These are phyloP conservation scores for Stemphylium vesicarium DNA, from an alignment of 2,329 filamentous ascomycete species.

Conservation along the genomic window DNA sequence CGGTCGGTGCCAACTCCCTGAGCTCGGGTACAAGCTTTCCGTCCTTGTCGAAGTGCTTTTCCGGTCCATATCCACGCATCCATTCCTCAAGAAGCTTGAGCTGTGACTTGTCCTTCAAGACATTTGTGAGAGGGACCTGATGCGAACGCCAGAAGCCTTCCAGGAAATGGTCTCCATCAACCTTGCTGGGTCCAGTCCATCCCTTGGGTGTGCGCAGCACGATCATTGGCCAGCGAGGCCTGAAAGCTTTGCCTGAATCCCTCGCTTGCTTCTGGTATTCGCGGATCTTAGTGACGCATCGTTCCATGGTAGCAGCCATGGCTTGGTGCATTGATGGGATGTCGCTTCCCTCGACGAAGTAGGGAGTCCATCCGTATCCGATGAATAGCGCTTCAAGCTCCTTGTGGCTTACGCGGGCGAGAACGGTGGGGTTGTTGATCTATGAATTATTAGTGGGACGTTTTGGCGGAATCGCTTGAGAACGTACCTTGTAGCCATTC, in stretches of 20 bases:
- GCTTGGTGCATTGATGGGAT: conserved; percentile 79
- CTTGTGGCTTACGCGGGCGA: conserved; percentile 75
- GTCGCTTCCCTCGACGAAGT: conserved; percentile 80
- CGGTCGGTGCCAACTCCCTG: conserved; percentile 68
- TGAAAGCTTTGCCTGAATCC: conserved; percentile 70
- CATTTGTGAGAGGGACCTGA: conserved; percentile 77
- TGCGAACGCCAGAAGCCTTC: conserved; percentile 81
- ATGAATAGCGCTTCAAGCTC: conserved; percentile 73
- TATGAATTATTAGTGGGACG: conserved; percentile 13
- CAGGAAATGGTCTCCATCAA: conserved; percentile 70
- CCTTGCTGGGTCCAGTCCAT: conserved; percentile 76
- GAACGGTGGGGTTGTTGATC: conserved; percentile 59
- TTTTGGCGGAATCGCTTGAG: not conserved
- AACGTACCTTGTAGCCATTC: conserved; percentile 78
- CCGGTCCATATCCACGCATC: conserved; percentile 79
- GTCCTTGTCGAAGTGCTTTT: conserved; percentile 69
- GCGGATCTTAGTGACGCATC: conserved; percentile 72
- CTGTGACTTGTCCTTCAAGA: conserved; percentile 68
- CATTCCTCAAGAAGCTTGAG: conserved; percentile 74
- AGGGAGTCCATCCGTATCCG: conserved; percentile 80
- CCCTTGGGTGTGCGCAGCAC: conserved; percentile 79
- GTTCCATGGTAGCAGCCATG: conserved; percentile 78
- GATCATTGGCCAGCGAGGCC: conserved; percentile 80
- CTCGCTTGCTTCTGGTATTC: conserved; percentile 74
- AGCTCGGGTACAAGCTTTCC: conserved; percentile 70